Evolutionary conservation across 2,329 filamentous ascomycete species (phyloP).

Genomic region (Aureobasidium melanogenum): DNA sequence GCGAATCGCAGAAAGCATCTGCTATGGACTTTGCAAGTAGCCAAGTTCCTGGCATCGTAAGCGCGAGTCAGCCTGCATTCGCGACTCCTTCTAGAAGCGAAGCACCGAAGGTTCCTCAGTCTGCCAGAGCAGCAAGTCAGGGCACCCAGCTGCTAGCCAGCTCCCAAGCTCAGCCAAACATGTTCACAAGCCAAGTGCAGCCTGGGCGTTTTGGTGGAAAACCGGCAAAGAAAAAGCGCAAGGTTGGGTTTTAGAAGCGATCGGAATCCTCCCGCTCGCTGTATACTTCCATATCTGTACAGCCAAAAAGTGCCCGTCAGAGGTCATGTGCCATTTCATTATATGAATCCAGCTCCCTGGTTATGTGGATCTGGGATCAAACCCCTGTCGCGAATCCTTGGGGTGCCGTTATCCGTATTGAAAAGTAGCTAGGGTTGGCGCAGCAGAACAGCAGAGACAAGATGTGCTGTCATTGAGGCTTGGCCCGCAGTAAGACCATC

Average conservation of each 20-base stretch:
- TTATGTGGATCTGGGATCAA: neutral
- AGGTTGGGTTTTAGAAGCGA: slow-evolving; percentile 27
- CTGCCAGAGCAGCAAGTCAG: slow-evolving; percentile 12
- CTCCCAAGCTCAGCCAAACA: slow-evolving; percentile 9
- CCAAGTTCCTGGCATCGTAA: slow-evolving; percentile 23
- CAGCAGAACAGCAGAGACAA: neutral
- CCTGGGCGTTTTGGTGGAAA: slow-evolving; percentile 25
- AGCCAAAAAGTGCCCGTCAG: neutral
- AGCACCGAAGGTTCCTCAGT: neutral
- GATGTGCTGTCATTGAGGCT: slow-evolving; percentile 11
- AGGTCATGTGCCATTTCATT: neutral
- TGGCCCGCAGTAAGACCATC: neutral
- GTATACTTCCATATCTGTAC: slow-evolving; percentile 2
- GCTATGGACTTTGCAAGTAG: slow-evolving; percentile 19
- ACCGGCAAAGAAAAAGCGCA: slow-evolving; percentile 35
- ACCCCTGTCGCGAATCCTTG: neutral
- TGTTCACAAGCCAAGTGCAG: slow-evolving; percentile 25
- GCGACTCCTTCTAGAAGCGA: slow-evolving; percentile 11
- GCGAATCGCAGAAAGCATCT: slow-evolving; percentile 27
- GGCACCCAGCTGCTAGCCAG: slow-evolving; percentile 5
- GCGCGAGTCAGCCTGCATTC: slow-evolving; percentile 20
- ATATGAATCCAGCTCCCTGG: neutral
- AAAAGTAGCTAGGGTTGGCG: neutral
- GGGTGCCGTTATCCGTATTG: neutral
- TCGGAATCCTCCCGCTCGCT: neutral